phyloP scores from a whole-genome alignment of 129 eudicot species.

The Flaveria ramosissima region DNA sequence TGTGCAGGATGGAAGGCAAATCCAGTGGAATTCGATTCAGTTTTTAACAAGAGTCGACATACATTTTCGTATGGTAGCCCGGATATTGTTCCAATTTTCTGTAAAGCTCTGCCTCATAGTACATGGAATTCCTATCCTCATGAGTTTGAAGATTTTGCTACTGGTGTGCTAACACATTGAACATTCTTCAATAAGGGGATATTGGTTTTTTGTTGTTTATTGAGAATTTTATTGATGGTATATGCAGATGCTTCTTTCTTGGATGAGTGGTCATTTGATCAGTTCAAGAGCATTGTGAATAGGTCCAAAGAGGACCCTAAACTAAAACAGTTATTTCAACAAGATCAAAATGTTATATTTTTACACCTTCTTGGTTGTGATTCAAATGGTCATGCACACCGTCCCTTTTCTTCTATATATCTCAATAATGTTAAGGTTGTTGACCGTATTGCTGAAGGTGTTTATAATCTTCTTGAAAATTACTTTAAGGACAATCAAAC shows the following conservation, averaged over 20 bases:
- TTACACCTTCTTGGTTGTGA: slow-evolving; percentile 98
- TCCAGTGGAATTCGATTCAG: slow-evolving; percentile 99
- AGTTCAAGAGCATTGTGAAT: slow-evolving; percentile 82
- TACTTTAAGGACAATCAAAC: slow-evolving; percentile 85
- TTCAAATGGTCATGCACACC: slow-evolving; percentile 99
- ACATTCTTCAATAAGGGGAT: not conserved
- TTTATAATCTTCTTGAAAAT: slow-evolving; percentile 75
- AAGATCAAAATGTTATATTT: slow-evolving; percentile 79
- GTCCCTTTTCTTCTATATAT: slow-evolving; percentile 89
- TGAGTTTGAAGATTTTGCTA: slow-evolving; percentile 97
- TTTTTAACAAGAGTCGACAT: slow-evolving; percentile 86
- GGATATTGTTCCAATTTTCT: slow-evolving; percentile 92
- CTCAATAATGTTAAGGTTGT: slow-evolving; percentile 98
- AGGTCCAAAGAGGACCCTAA: slow-evolving; percentile 69
- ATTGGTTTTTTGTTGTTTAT: slow-evolving; percentile 11
- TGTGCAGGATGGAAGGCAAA: slow-evolving; percentile 96
- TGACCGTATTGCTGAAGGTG: slow-evolving; percentile 89
- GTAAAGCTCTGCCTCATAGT: slow-evolving; percentile 90
- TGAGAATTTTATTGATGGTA: slow-evolving; percentile 24
- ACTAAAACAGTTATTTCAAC: slow-evolving; percentile 62
- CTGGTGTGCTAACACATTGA: slow-evolving; percentile 49
- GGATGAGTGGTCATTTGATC: slow-evolving; percentile 99
- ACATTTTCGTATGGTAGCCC: slow-evolving; percentile 95
- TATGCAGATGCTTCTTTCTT: slow-evolving; percentile 93
- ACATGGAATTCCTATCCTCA: slow-evolving; percentile 96